Base-by-base conservation (phyloP, 2,329 filamentous ascomycete species). In the Colletotrichum sp. region DNA sequence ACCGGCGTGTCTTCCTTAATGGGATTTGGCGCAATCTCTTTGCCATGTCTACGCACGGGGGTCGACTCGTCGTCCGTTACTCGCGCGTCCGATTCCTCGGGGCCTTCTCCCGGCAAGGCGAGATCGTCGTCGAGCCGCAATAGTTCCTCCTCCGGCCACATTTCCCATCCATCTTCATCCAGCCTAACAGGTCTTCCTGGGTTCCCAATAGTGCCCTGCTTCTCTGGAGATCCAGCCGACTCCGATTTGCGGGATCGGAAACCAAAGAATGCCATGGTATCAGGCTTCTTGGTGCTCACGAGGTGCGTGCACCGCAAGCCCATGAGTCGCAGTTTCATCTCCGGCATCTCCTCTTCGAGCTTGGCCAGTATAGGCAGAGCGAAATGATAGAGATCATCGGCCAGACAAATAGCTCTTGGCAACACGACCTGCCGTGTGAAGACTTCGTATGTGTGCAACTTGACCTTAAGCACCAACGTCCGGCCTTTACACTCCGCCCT, bases 391-490 rank as follows among this genome's bases (percentile, higher is more conserved):
- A 99, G 84, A 78, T 99, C 97, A 54, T 96, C 93, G 1, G 95
- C 93, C 8, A 89, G 86, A 63, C 85, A 89, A 2, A 98, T 88
- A 0, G 95, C 92, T 76, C 92, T 93, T 0, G 94, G 93, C 3
- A 93, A 89, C 5, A 94, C 90, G 8, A 91, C 90, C 81, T 99
- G 97, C 36, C 97, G 89, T 0, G 96, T 98, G 66, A 95, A 89
- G 24, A 98, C 94, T 82, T 98, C 96, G 78, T 96, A 99, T 0
- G 95, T 98, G 81, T 98, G 95, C 9, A 98, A 86, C 81, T 99
- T 99, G 76, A 98, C 89, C 82, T 99, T 99, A 43, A 99, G 86
- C 27, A 95, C 95, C 2, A 99, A 85, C 0, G 96, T 98, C n/a
- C 95, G 91, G 1, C 96, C 96, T 82, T 96, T 98, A 83, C 94